phyloP scores from a whole-genome alignment of 352 stramenopile species.

The Globisporangium uncinulatum region DNA sequence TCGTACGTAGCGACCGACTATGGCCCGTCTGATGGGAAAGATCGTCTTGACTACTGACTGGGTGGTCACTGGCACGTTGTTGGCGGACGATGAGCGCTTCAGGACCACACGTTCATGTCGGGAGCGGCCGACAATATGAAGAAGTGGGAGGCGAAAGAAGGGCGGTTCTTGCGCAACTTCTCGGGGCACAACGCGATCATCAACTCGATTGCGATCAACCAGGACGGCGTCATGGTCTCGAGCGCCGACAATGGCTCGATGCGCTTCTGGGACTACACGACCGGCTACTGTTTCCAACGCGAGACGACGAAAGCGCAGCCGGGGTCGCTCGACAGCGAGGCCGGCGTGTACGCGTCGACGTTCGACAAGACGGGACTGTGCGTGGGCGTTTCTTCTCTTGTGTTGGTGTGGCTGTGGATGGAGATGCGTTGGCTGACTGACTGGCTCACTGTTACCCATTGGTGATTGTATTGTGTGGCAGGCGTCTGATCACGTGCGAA shows the following conservation, averaged over 20 bases:
- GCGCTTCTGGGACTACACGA: slow-evolving; percentile 98
- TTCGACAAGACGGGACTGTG: slow-evolving; percentile 97
- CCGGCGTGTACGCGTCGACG: slow-evolving; percentile 94
- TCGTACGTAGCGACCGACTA: slow-evolving; percentile 25
- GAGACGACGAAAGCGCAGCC: slow-evolving; percentile 92
- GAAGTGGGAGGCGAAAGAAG: slow-evolving; percentile 97
- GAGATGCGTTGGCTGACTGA: not conserved
- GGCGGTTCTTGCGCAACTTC: slow-evolving; percentile 96
- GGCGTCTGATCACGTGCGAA: slow-evolving; percentile 97
- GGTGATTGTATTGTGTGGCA: slow-evolving; percentile 21
- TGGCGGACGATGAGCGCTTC: slow-evolving; percentile 14
- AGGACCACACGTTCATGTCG: slow-evolving; percentile 96
- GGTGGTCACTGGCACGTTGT: not conserved
- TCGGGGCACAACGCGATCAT: slow-evolving; percentile 97
- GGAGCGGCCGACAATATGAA: slow-evolving; percentile 98
- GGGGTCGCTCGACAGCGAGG: slow-evolving; percentile 97
- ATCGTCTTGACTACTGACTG: not conserved
- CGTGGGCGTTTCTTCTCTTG: slow-evolving; percentile 14
- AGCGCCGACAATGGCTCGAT: slow-evolving; percentile 97
- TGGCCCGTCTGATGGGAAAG: not conserved
- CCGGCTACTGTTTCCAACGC: slow-evolving; percentile 97
- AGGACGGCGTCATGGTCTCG: slow-evolving; percentile 96
- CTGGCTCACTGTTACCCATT: not conserved
- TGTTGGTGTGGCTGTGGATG: not conserved
- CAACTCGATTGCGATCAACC: slow-evolving; percentile 98